Base-by-base conservation (phyloP, 148 eudicot genomes). In the Rhododendron henanense region DNA sequence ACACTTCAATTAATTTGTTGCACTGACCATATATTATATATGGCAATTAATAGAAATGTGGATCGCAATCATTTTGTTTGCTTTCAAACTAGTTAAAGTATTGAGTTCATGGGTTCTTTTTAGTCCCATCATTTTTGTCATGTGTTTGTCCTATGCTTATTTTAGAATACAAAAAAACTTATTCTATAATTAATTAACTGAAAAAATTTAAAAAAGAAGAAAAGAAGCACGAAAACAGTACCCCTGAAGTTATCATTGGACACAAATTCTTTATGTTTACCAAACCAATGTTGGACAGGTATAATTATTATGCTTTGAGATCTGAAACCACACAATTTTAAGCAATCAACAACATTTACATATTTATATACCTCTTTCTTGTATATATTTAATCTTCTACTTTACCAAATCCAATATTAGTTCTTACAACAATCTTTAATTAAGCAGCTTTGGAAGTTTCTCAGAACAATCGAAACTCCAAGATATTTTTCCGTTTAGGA, bases 31-130 rank as follows among this genome's bases (percentile, higher is more conserved):
- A 13, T 65, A 83, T 67, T 65, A 45, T 83, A 83, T 48, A 48
- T 48, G 0, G 44, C 41, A 69, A 5, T 5, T 41, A 41, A 83
- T 41, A 18, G 14, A 45, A 48, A 67, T 65, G 59, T 83, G 50
- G 85, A 59, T 69, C 47, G 85, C 78, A 83, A 83, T 83, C 85
- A 83, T 83, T 82, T 67, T 67, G 59, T 45, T 47, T n/a, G 73
- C 85, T 83, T 83, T 83, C 78, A n/a, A 65, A 33, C 85, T 83
- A 16, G 41, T 83, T 83, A 45, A 83, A 83, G 51, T 83, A 83
- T 65, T 44, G 44, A 45, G 78, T 83, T 44, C 45, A 67, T 67
- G 23, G 73, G 31, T 63, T 25, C 44, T 59, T 82, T 81, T 59
- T 57, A 59, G 33, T 25, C 53, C 78, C 76, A 67, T 83, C 85